Evolutionary conservation across 129 eudicot species (phyloP).

Genomic region (Lonicera japonica): DNA sequence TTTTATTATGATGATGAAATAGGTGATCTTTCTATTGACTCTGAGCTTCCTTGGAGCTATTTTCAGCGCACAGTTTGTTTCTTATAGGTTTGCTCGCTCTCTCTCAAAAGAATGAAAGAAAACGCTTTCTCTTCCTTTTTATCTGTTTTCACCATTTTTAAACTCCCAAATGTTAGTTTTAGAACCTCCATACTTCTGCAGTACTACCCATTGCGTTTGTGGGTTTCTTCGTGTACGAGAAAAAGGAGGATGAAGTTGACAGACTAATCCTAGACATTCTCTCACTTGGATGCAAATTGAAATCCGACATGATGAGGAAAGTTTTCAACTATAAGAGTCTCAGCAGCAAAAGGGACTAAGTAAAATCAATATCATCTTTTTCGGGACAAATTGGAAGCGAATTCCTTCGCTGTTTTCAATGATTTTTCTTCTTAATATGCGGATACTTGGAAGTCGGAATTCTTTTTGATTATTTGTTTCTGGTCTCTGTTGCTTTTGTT

Average conservation of each 20-base stretch:
- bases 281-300: conserved; percentile 31
- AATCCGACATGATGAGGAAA: conserved; percentile 10
- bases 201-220: conserved; percentile 49
- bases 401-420: not conserved
- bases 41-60: conserved; percentile 7
- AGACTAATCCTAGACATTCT: conserved; percentile 21
- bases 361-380: not conserved
- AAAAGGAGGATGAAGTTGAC: conserved; percentile 60
- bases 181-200: conserved; percentile 14
- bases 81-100: conserved; percentile 9
- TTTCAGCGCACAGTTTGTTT: conserved; percentile 11
- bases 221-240: conserved; percentile 54
- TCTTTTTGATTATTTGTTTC: too few species aligned
- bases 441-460: too few species aligned
- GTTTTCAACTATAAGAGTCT: conserved; percentile 8
- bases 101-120: not conserved
- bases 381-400: not conserved
- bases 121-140: too few species aligned
- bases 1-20: conserved; percentile 1
- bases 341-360: conserved; percentile 14
- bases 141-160: too few species aligned
- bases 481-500: too few species aligned
- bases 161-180: too few species aligned
- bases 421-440: too few species aligned
- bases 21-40: conserved; percentile 12